A percentile compares a stretch with the other conserved stretches of the same genome.
phyloP scores from a whole-genome alignment of 2,329 filamentous ascomycete genomes.

The Colletotrichum cordylinicola region DNA sequence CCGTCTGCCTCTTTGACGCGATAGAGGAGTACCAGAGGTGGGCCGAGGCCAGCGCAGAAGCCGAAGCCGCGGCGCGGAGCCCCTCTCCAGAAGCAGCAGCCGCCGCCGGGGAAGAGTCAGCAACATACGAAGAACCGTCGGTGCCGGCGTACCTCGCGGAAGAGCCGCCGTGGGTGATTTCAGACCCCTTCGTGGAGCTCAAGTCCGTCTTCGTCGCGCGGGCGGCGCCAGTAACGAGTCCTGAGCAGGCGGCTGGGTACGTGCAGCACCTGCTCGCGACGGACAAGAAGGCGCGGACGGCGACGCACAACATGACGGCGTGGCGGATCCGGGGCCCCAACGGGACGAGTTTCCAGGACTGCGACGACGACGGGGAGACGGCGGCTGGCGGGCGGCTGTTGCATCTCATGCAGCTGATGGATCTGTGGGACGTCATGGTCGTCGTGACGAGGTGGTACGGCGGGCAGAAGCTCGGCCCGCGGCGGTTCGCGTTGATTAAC shows the following conservation, averaged over 20 bases:
- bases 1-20: constrained; percentile 90
- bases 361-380: constrained; percentile 94
- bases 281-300: constrained; percentile 84
- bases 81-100: neutral
- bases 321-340: constrained; percentile 77
- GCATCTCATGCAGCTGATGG: constrained; percentile 94
- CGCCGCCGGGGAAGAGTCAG: neutral
- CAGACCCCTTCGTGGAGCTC: constrained; percentile 76
- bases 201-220: constrained; percentile 90
- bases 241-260: constrained; percentile 73
- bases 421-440: constrained; percentile 90
- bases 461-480: constrained; percentile 85
- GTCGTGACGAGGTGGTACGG: constrained; percentile 97
- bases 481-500: constrained; percentile 91
- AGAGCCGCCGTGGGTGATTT: constrained; percentile 71
- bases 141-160: neutral
- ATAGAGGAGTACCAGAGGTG: constrained; percentile 68
- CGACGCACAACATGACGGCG: constrained; percentile 94
- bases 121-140: constrained; percentile 25
- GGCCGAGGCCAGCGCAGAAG: constrained; percentile 19
- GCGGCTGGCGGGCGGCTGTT: constrained; percentile 86
- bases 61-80: neutral
- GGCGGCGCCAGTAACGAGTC: constrained; percentile 71
- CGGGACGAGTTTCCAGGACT: constrained; percentile 78
- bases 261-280: constrained; percentile 78